phyloP scores from a whole-genome alignment of 306 rosid species.

The Comarum palustre region DNA sequence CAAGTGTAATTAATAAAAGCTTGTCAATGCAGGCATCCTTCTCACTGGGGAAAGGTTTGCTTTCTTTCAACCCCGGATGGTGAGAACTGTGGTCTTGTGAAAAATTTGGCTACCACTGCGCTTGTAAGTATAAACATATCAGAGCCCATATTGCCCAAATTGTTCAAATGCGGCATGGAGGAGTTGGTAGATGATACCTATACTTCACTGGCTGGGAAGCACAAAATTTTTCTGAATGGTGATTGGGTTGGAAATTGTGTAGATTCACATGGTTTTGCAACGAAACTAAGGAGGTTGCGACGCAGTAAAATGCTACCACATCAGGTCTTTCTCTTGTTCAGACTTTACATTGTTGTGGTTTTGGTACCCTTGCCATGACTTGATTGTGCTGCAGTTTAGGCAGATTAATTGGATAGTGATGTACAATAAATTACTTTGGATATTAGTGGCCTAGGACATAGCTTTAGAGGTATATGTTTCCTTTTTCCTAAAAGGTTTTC shows the following conservation, averaged over 20 bases:
- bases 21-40: conserved; percentile 84
- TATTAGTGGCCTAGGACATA: background rate
- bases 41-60: conserved; percentile 98
- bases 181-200: conserved; percentile 61
- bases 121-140: conserved; percentile 56
- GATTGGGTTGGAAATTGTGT: conserved; percentile 89
- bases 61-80: conserved; percentile 95
- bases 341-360: conserved; percentile 20
- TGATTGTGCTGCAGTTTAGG: conserved; percentile 7
- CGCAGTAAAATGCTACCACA: conserved; percentile 55
- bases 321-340: conserved; percentile 55
- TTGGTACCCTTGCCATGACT: conserved; percentile 15
- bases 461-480: conserved; percentile 1
- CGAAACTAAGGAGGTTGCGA: conserved; percentile 50
- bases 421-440: background rate
- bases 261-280: conserved; percentile 59
- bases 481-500: background rate
- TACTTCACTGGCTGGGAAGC: conserved; percentile 49
- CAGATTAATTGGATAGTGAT: conserved; percentile 12
- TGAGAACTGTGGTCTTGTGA: conserved; percentile 97
- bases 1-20: conserved; percentile 25
- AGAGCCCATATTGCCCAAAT: conserved; percentile 41
- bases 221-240: conserved; percentile 76
- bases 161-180: conserved; percentile 72
- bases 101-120: conserved; percentile 80